phyloP scores from a whole-genome alignment of 1,284 basidiomycete genomes.

The Afroboletus lepidellus region DNA sequence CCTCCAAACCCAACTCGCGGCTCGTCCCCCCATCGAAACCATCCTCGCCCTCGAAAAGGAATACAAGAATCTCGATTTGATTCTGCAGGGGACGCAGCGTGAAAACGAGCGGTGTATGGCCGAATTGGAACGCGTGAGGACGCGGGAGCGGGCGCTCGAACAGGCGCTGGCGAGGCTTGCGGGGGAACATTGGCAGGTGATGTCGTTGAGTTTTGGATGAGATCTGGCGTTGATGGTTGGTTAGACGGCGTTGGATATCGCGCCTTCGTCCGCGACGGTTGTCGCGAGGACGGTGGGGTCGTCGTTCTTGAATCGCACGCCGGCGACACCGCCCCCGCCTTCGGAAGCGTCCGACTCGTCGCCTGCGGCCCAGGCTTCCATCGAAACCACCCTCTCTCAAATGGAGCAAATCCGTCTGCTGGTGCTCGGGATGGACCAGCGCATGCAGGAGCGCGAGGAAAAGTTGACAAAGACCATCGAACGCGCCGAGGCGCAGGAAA shows the following conservation, averaged over 20 bases:
- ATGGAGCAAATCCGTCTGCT: slow-evolving; percentile 69
- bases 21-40: slow-evolving; percentile 62
- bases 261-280: slow-evolving; percentile 34
- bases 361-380: slow-evolving; percentile 20
- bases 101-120: slow-evolving; percentile 79
- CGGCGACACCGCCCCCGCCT: slow-evolving; percentile 14
- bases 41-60: slow-evolving; percentile 66
- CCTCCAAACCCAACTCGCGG: slow-evolving; percentile 60
- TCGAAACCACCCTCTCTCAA: slow-evolving; percentile 45
- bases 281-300: slow-evolving; percentile 29
- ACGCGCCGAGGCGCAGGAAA: slow-evolving; percentile 58
- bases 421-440: slow-evolving; percentile 75
- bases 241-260: slow-evolving; percentile 49
- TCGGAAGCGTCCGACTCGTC: slow-evolving; percentile 16
- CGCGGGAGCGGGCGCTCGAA: slow-evolving; percentile 69
- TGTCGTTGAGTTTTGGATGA: not conserved
- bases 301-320: slow-evolving; percentile 19
- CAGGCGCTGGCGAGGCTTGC: slow-evolving; percentile 63
- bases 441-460: slow-evolving; percentile 62
- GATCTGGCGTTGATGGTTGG: not conserved
- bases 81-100: slow-evolving; percentile 70
- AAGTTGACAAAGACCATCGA: slow-evolving; percentile 59
- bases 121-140: slow-evolving; percentile 64
- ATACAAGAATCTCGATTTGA: slow-evolving; percentile 65
- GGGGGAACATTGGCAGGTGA: slow-evolving; percentile 74